Conservation (phyloP, 2,329 filamentous ascomycete genomes). For the Alternaria sp. region DNA sequence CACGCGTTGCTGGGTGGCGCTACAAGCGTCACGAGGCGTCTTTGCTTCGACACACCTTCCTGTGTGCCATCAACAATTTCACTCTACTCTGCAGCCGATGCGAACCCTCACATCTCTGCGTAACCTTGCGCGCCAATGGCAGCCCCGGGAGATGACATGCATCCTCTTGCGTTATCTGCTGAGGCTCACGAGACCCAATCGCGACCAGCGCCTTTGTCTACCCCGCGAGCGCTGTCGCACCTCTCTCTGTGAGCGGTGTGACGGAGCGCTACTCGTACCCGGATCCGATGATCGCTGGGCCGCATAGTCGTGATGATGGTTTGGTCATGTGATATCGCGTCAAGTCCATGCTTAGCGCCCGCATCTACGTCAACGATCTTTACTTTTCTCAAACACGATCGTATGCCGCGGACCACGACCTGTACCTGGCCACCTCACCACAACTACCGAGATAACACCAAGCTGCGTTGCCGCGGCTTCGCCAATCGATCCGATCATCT, state of each 20-base stretch:
- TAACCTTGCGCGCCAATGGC: constrained; percentile 19
- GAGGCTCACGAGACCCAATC: constrained; percentile 20
- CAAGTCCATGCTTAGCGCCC: neutral
- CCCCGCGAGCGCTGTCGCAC: constrained; percentile 10
- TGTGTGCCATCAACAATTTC: neutral
- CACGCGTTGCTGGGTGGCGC: constrained; percentile 20
- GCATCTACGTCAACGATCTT: constrained; percentile 11
- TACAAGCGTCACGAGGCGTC: constrained; percentile 20
- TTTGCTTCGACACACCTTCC: neutral
- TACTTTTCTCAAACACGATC: constrained; percentile 2
- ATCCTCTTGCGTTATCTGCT: constrained; percentile 24
- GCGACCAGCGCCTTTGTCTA: constrained; percentile 1
- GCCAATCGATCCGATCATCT: constrained; percentile 1
- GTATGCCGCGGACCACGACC: neutral
- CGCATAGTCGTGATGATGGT: neutral
- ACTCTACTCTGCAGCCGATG: neutral
- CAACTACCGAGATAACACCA: neutral
- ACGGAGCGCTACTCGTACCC: neutral
- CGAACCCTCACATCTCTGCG: constrained; percentile 15
- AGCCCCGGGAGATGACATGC: constrained; percentile 19
- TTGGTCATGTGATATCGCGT: constrained; percentile 20
- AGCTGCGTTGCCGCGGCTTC: neutral
- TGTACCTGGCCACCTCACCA: neutral
- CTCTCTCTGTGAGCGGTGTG: constrained; percentile 1
- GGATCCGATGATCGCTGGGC: constrained; percentile 6